phyloP scores from a whole-genome alignment of 164 flowering plant genomes.

The Dillenia turbinata region DNA sequence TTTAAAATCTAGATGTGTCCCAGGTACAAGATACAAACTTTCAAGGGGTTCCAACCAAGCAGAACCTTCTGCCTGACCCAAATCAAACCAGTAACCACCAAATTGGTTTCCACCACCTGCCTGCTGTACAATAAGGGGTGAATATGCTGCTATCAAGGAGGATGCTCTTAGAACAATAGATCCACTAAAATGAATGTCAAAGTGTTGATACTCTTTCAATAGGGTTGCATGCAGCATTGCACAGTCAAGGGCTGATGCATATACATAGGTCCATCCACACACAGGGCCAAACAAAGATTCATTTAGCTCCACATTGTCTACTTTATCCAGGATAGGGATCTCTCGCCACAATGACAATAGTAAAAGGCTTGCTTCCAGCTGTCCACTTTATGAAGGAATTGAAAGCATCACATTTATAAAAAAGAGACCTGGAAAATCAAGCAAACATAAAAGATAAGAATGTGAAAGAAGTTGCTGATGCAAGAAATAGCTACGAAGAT shows the following conservation, averaged over 20 bases:
- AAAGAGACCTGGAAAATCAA: conserved; percentile 45
- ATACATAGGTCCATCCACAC: conserved; percentile 68
- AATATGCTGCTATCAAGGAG: conserved; percentile 56
- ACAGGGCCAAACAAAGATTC: conserved; percentile 38
- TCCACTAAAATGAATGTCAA: conserved; percentile 33
- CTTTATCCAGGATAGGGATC: conserved; percentile 16
- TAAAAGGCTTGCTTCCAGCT: conserved; percentile 59
- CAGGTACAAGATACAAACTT: conserved; percentile 67
- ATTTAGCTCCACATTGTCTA: conserved; percentile 9
- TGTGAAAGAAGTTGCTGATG: not conserved
- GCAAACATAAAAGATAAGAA: conserved; percentile 5
- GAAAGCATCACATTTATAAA: conserved; percentile 82
- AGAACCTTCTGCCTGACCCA: conserved; percentile 27
- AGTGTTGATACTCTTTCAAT: conserved; percentile 39
- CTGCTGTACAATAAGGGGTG: conserved; percentile 60
- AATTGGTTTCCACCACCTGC: conserved; percentile 71
- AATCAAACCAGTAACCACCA: conserved; percentile 86
- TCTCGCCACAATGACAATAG: conserved; percentile 44
- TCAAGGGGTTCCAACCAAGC: conserved; percentile 34
- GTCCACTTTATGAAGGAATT: conserved; percentile 61
- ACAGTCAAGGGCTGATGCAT: conserved; percentile 63
- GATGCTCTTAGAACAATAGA: conserved; percentile 54
- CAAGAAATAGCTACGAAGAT: conserved; percentile 5
- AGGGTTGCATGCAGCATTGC: conserved; percentile 71
- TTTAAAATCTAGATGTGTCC: conserved; percentile 59